Base-by-base conservation (phyloP, 176 grass and related monocot species). In the Melocanna baccifera region DNA sequence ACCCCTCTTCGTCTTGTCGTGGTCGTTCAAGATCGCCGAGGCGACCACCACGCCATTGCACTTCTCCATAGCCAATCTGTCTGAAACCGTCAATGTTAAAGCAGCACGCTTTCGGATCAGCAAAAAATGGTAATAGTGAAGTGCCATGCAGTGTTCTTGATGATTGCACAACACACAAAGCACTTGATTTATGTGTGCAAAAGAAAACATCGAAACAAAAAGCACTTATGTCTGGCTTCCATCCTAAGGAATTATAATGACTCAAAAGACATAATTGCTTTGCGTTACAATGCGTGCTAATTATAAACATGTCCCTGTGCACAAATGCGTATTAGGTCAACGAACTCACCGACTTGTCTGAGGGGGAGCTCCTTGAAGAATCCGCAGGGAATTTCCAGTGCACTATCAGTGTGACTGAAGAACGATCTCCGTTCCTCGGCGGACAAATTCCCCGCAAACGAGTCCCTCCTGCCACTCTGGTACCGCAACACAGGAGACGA, bases 11-110 rank as follows among this genome's bases (percentile, higher is more conserved):
- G n/a, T 90, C 87, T 99, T 99, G 86, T 99, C 93, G 40, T 99
- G 62, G 87, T 99, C 86, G 70, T 89, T 86, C 20, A 96, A 80
- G 69, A 99, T 87, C n/a, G 93, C 93, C n/a, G 93, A 96, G 28
- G 69, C 89, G 11, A 99, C 84, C 39, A 94, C 96, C 67, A 96
- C 50, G 48, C 89, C 93, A 7, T n/a, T 65, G 88, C 93, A 96
- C 12, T 64, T 81, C 25, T 94, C 83, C 96, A 99, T 99, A 6
- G 87, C 89, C 50, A 86, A 69, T 67, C 70, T 93, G 68, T 96
- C 96, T 99, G 87, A 50, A 53, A 87, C 23, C 34, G 40, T 81
- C 12, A 20, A 22, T 62, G 19, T 73, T 28, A 70, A 68, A 23
- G 6, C 47, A 84, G 4, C 45, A 19, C 12, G 15, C 19, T 63